These are phyloP conservation scores for Apophysomyces ossiformis DNA, from an alignment of 371 early-diverging fungal genomes.

Conservation along the genomic window DNA sequence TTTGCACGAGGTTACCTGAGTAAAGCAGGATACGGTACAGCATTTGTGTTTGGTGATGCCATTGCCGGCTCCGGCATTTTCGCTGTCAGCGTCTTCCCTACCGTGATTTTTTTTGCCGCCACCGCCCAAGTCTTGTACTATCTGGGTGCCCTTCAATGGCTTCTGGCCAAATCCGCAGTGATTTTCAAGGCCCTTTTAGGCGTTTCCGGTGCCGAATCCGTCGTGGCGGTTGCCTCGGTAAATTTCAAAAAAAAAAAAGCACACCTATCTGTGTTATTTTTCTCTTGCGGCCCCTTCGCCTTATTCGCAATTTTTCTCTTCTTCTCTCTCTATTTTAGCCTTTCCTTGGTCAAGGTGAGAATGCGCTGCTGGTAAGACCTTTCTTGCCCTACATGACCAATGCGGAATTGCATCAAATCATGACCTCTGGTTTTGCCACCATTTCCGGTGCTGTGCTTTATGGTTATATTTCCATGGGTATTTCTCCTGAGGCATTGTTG, in stretches of 20 bases:
- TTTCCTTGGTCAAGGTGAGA: constrained; percentile 82
- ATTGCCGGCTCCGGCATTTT: constrained; percentile 48
- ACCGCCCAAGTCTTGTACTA: constrained; percentile 83
- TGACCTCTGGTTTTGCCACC: constrained; percentile 88
- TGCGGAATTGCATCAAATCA: constrained; percentile 82
- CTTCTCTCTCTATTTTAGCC: constrained; percentile 31
- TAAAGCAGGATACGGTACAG: constrained; percentile 64
- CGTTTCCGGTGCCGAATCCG: constrained; percentile 85
- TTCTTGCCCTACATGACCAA: constrained; percentile 79
- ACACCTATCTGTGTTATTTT: background rate
- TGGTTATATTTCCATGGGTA: constrained; percentile 67
- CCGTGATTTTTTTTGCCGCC: constrained; percentile 83
- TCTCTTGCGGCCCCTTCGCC: background rate
- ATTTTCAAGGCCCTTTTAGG: constrained; percentile 69
- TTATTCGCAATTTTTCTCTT: constrained; percentile 7
- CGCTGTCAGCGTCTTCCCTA: constrained; percentile 75
- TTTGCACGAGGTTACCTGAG: constrained; percentile 64
- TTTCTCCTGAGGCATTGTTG: constrained; percentile 64
- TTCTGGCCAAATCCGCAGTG: constrained; percentile 70
- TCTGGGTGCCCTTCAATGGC: constrained; percentile 81
- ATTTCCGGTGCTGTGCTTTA: constrained; percentile 82
- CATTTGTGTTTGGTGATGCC: constrained; percentile 68
- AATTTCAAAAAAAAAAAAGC: background rate
- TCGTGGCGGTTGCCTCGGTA: constrained; percentile 80
- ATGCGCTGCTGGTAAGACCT: constrained; percentile 79